Percentiles rank a stretch among this genome's conserved stretches.
Conservation (phyloP, 169 alveolate species). For the Eimeria praecox region DNA sequence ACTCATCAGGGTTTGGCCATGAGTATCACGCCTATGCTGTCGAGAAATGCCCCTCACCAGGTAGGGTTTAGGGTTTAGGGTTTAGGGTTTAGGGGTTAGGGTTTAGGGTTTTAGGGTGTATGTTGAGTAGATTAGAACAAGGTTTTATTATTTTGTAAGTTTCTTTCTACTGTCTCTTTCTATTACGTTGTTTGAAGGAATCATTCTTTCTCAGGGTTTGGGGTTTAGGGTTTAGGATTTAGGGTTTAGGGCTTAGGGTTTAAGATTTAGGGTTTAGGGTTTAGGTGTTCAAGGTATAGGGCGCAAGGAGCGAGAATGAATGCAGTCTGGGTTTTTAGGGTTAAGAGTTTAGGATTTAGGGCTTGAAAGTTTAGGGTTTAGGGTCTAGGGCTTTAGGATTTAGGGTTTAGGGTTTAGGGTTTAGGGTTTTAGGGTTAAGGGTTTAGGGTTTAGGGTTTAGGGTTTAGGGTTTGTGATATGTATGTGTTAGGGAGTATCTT, state of each 20-base stretch:
- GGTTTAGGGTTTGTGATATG: slow-evolving; percentile 9
- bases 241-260: neutral
- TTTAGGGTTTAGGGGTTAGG: slow-evolving; percentile 42
- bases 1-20: slow-evolving; percentile 86
- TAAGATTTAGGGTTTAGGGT: neutral
- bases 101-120: slow-evolving; percentile 15
- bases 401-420: slow-evolving; percentile 26
- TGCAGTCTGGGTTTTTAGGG: too few relatives aligned
- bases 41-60: slow-evolving; percentile 75
- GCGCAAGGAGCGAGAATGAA: too few relatives aligned
- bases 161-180: too few relatives aligned
- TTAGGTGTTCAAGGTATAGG: neutral
- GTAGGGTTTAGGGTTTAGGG: slow-evolving; percentile 62
- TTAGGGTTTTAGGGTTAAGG: neutral
- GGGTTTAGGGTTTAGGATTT: slow-evolving; percentile 43
- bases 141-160: too few relatives aligned
- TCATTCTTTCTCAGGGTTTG: neutral
- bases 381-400: neutral
- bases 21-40: slow-evolving; percentile 84
- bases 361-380: neutral
- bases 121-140: too few relatives aligned
- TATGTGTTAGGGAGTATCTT: slow-evolving; percentile 69
- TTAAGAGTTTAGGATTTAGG: neutral
- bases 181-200: too few relatives aligned
- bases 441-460: neutral